These are phyloP conservation scores for Stagonosporopsis rhizophila DNA, from an alignment of 2,329 filamentous ascomycete genomes.

Conservation along the genomic window DNA sequence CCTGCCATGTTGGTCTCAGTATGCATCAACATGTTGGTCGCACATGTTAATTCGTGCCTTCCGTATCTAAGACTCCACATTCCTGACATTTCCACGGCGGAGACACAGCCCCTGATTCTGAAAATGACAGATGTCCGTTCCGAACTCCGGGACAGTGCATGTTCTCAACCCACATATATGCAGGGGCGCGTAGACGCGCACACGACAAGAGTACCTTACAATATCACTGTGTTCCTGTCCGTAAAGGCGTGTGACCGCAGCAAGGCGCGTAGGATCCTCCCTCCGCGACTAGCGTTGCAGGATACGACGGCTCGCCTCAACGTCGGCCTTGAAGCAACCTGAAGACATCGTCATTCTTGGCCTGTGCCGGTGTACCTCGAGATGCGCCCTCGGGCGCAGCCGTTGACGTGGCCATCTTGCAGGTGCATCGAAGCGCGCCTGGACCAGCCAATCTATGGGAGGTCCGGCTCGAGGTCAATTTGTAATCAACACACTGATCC, in stretches of 20 bases:
- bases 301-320: constrained; percentile 3
- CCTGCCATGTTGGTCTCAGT: constrained; percentile 16
- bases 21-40: constrained; percentile 5
- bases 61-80: constrained; percentile 6
- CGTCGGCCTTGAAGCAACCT: constrained; percentile 13
- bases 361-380: constrained; percentile 13
- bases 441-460: background rate
- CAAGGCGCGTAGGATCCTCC: constrained; percentile 12
- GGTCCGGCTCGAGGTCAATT: background rate
- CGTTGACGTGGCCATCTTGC: background rate
- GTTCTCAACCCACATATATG: constrained; percentile 7
- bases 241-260: constrained; percentile 13
- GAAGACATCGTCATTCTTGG: constrained; percentile 18
- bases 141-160: constrained; percentile 12
- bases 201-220: background rate
- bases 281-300: constrained; percentile 4
- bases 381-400: background rate
- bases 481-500: background rate
- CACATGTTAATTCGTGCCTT: constrained; percentile 4
- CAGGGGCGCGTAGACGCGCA: constrained; percentile 12
- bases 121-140: constrained; percentile 19
- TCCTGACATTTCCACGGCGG: constrained; percentile 6
- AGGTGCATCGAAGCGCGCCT: constrained; percentile 3
- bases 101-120: background rate
- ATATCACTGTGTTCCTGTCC: constrained; percentile 1